These are phyloP conservation scores for Aspergillus sp. DNA, from an alignment of 2,329 filamentous ascomycete species.

Conservation along the genomic window DNA sequence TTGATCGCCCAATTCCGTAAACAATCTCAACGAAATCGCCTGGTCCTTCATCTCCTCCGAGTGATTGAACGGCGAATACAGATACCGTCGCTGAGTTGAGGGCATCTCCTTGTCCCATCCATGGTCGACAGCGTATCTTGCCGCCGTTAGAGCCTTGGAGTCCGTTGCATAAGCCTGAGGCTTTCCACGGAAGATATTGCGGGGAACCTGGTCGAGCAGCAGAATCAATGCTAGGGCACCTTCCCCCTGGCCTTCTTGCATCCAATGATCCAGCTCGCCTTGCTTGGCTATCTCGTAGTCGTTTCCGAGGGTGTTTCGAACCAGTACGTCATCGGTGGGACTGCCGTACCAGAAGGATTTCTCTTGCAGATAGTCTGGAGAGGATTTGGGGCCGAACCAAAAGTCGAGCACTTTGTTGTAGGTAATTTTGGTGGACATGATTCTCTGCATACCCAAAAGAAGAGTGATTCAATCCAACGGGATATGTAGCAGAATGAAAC, in stretches of 20 bases:
- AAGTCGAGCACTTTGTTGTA: slow-evolving; percentile 21
- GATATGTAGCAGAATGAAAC: too few relatives aligned
- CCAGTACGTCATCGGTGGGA: slow-evolving; percentile 15
- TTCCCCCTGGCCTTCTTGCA: slow-evolving; percentile 8
- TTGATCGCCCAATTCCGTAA: slow-evolving; percentile 9
- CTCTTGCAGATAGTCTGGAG: slow-evolving; percentile 11
- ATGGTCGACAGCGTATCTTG: slow-evolving; percentile 19
- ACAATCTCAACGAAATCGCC: slow-evolving; percentile 11
- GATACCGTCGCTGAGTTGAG: slow-evolving; percentile 19
- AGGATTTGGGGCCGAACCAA: slow-evolving; percentile 19
- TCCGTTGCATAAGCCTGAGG: slow-evolving; percentile 28
- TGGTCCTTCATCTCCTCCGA: slow-evolving; percentile 29
- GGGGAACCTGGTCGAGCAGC: slow-evolving; percentile 36
- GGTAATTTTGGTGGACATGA: neutral
- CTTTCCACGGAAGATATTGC: slow-evolving; percentile 31
- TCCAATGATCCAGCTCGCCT: slow-evolving; percentile 14
- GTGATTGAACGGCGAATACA: slow-evolving; percentile 35
- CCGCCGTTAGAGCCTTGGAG: slow-evolving; percentile 19
- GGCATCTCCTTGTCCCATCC: slow-evolving; percentile 22
- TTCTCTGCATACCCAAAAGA: neutral
- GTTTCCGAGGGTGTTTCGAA: slow-evolving; percentile 12
- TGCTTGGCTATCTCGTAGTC: slow-evolving; percentile 15
- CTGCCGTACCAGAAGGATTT: slow-evolving; percentile 19
- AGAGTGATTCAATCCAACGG: too few relatives aligned
- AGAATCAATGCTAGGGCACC: slow-evolving; percentile 32